phyloP scores from a whole-genome alignment of 1,284 basidiomycete species.

The Waitea zeae region DNA sequence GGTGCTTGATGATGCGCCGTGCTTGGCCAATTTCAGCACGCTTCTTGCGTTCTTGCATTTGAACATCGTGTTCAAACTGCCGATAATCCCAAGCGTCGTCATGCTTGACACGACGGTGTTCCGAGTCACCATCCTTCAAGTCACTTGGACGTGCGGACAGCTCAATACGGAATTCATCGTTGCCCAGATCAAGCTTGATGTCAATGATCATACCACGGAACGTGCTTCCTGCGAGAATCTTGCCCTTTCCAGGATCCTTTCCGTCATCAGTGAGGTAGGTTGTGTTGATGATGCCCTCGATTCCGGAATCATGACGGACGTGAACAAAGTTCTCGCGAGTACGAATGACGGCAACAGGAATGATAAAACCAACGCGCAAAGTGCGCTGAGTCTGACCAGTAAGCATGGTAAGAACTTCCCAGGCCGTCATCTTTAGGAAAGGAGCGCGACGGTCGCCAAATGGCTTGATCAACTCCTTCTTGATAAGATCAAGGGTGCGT shows the following conservation, averaged over 20 bases:
- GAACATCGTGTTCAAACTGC: slow-evolving; percentile 52
- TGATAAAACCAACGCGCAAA: slow-evolving; percentile 64
- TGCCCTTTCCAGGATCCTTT: no score
- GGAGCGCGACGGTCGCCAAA: slow-evolving; percentile 64
- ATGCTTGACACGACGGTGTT: slow-evolving; percentile 41
- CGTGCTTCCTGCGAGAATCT: slow-evolving; percentile 64
- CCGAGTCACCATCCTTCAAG: slow-evolving; percentile 34
- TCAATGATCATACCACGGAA: slow-evolving; percentile 71
- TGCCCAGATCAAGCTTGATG: slow-evolving; percentile 43
- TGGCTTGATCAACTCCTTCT: slow-evolving; percentile 75
- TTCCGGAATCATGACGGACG: slow-evolving; percentile 79
- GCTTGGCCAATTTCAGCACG: slow-evolving; percentile 60
- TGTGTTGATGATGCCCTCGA: slow-evolving; percentile 70
- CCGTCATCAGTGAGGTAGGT: slow-evolving; percentile 42
- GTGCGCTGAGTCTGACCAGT: slow-evolving; percentile 83
- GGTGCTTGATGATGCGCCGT: slow-evolving; percentile 90
- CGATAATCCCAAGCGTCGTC: slow-evolving; percentile 58
- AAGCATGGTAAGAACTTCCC: slow-evolving; percentile 89
- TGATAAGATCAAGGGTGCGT: slow-evolving; percentile 77
- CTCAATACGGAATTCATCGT: slow-evolving; percentile 55
- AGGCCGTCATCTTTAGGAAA: slow-evolving; percentile 53
- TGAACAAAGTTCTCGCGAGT: slow-evolving; percentile 32
- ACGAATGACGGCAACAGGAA: slow-evolving; percentile 65
- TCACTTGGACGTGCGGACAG: slow-evolving; percentile 66
- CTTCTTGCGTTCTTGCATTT: slow-evolving; percentile 72